Conservation (phyloP, 2,329 filamentous ascomycete genomes). For the Arachnopeziza araneosa region DNA sequence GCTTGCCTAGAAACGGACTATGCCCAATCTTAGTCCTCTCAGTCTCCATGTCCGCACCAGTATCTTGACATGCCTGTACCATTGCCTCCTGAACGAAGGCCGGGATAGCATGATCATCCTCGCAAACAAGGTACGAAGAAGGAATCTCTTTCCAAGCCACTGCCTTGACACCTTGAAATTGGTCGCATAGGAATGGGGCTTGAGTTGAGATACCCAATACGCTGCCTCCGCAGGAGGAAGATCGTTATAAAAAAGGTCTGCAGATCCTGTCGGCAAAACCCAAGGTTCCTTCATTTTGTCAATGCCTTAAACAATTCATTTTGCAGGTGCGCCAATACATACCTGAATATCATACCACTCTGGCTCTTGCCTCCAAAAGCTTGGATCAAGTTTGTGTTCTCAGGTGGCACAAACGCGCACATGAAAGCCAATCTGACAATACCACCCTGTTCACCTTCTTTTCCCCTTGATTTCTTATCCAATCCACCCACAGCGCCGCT, state of each 20-base stretch:
- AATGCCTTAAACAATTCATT: background rate
- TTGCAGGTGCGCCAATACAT: background rate
- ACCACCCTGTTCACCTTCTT: slow-evolving; percentile 35
- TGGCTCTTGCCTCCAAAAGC: slow-evolving; percentile 1
- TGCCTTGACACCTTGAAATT: background rate
- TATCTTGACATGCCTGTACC: slow-evolving; percentile 4
- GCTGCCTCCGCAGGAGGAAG: background rate
- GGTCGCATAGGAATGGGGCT: slow-evolving; percentile 9
- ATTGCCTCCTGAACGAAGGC: slow-evolving; percentile 8
- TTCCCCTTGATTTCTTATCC: slow-evolving; percentile 30
- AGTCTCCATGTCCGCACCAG: slow-evolving; percentile 5
- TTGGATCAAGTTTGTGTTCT: slow-evolving; percentile 7
- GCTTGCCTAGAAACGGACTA: slow-evolving; percentile 10
- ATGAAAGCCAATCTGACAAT: slow-evolving; percentile 13
- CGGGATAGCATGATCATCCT: slow-evolving; percentile 11
- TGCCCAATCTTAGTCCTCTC: slow-evolving; percentile 5
- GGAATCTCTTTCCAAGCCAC: slow-evolving; percentile 9
- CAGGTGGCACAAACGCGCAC: slow-evolving; percentile 7
- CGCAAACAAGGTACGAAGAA: slow-evolving; percentile 10
- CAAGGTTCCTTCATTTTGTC: slow-evolving; percentile 1
- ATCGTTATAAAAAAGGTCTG: slow-evolving; percentile 5
- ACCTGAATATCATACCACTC: slow-evolving; percentile 4
- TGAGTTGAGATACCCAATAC: slow-evolving; percentile 2
- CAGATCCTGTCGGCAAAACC: background rate
- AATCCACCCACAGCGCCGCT: slow-evolving; percentile 32